phyloP scores from a whole-genome alignment of 75 land plant species.

The Pinus tabuliformis region DNA sequence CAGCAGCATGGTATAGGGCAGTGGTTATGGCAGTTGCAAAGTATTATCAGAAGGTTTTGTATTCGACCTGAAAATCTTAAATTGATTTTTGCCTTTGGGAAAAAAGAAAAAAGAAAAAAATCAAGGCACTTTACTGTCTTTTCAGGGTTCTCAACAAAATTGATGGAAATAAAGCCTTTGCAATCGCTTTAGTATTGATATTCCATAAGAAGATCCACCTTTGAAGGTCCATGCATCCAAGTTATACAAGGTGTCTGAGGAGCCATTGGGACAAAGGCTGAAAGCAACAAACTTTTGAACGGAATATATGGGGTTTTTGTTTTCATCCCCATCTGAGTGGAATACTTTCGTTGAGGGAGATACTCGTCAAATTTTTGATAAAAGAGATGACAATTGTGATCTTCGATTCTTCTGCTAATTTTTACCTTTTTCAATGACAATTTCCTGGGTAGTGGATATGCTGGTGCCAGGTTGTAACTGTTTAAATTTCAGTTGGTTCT shows the following conservation, averaged over 20 bases:
- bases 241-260: neutral
- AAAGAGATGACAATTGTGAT: neutral
- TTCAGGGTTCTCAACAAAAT: no score
- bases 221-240: no score
- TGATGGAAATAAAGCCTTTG: neutral
- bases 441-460: neutral
- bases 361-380: neutral
- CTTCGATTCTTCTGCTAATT: neutral
- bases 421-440: neutral
- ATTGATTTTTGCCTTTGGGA: neutral
- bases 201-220: no score
- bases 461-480: neutral
- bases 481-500: neutral
- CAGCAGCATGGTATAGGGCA: slow-evolving; percentile 85
- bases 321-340: slow-evolving; percentile 6
- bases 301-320: slow-evolving; percentile 1
- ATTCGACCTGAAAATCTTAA: neutral
- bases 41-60: neutral
- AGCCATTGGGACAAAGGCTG: neutral
- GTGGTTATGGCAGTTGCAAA: slow-evolving; percentile 67
- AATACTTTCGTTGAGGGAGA: neutral
- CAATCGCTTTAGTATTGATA: neutral
- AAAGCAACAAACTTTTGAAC: neutral
- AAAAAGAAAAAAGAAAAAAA: no score
- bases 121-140: no score